These are phyloP conservation scores for Hemisphaericaspora xylanilytica DNA, from an alignment of 1,139 yeast genomes.

Conservation along the genomic window DNA sequence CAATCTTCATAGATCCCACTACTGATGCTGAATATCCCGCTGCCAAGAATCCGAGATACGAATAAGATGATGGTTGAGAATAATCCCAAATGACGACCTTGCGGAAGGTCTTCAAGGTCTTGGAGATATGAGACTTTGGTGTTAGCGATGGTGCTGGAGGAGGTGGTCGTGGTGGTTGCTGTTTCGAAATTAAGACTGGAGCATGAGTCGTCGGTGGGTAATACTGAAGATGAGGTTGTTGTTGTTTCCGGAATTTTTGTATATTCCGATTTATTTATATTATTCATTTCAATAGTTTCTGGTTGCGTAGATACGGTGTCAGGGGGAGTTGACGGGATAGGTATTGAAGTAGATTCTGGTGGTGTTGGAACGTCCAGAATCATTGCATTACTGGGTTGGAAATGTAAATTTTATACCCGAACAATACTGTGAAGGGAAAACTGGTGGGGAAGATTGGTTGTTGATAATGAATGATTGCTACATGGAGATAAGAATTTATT, in stretches of 20 bases:
- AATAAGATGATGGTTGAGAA: conserved; percentile 63
- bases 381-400: conserved; percentile 1
- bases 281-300: conserved; percentile 12
- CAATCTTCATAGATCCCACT: conserved; percentile 63
- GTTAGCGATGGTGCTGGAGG: too few relatives aligned
- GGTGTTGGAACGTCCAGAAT: neutral
- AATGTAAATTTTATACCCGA: too few relatives aligned
- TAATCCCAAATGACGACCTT: conserved; percentile 70
- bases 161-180: too few relatives aligned
- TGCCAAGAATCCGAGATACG: conserved; percentile 69
- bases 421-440: too few relatives aligned
- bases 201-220: conserved; percentile 1
- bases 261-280: conserved; percentile 14
- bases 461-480: neutral
- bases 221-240: neutral
- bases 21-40: conserved; percentile 74
- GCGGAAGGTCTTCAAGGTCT: conserved; percentile 58
- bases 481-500: neutral
- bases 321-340: neutral
- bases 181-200: conserved; percentile 1
- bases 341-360: neutral
- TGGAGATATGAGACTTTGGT: conserved; percentile 18
- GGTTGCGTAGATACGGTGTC: neutral
- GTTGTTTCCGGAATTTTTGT: conserved; percentile 8
- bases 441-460: too few relatives aligned